Evolutionary conservation across 345 rosid genomes (phyloP).

Genomic region (Dimocarpus longan): DNA sequence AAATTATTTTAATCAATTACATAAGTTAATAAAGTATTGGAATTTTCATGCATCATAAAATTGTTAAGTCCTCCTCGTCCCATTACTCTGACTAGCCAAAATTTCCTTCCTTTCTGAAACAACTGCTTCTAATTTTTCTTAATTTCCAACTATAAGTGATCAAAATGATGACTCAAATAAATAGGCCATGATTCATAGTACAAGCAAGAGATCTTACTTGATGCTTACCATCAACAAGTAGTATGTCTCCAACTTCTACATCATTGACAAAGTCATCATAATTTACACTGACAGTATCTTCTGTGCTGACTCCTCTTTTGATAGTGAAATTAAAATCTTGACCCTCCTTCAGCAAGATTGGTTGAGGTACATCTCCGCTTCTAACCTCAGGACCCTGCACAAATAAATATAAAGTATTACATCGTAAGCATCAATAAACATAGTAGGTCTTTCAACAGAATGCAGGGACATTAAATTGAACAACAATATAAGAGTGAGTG

Average conservation of each 20-base stretch:
- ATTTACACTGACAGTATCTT: conserved; percentile 88
- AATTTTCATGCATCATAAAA: neutral
- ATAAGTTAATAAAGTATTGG: neutral
- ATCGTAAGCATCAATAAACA: neutral
- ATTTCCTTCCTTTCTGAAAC: neutral
- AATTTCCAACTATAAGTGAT: neutral
- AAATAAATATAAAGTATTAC: conserved; percentile 8
- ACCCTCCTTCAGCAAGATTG: conserved; percentile 73
- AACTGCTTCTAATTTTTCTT: neutral
- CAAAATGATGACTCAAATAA: conserved; percentile 1
- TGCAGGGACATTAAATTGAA: neutral
- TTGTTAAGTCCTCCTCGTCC: neutral
- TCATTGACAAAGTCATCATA: conserved; percentile 90
- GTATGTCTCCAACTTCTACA: conserved; percentile 82
- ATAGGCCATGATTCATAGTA: neutral
- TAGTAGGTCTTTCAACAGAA: neutral
- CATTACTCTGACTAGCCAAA: neutral
- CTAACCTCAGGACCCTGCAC: conserved; percentile 98
- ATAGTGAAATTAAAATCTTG: conserved; percentile 91
- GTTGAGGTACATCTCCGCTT: conserved; percentile 95
- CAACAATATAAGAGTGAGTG: neutral
- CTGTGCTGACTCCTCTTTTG: conserved; percentile 71
- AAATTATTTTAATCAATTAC: neutral
- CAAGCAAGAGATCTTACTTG: conserved; percentile 1
- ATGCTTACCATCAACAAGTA: conserved; percentile 88